phyloP scores from a whole-genome alignment of 306 rosid genomes.

The Purshia tridentata region DNA sequence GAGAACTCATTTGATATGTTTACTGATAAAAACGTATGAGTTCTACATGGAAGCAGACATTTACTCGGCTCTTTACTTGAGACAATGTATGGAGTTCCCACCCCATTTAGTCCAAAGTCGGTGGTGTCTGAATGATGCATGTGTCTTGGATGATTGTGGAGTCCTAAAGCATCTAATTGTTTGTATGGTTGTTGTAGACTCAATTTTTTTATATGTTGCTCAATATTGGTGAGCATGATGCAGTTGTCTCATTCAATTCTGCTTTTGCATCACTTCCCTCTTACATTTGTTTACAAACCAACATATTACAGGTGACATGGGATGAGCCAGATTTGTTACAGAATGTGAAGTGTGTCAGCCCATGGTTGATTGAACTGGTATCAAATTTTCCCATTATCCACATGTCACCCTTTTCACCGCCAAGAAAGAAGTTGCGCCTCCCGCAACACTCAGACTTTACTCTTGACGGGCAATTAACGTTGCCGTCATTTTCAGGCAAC shows the following conservation, averaged over 20 bases:
- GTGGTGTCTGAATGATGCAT: neutral
- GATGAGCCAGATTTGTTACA: constrained; percentile 98
- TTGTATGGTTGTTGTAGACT: neutral
- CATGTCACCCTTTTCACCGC: constrained; percentile 66
- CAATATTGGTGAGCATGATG: neutral
- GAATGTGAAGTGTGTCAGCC: constrained; percentile 94
- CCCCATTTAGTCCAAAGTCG: neutral
- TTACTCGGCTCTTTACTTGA: neutral
- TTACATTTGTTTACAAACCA: neutral
- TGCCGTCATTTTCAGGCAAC: constrained; percentile 71
- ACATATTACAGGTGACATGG: constrained; percentile 77
- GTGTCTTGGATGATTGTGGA: neutral
- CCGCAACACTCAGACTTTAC: constrained; percentile 60
- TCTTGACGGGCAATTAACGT: constrained; percentile 56
- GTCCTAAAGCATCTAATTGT: neutral
- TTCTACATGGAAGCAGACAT: neutral
- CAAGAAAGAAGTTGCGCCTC: constrained; percentile 83
- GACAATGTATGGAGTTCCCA: neutral
- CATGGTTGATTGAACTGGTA: constrained; percentile 91
- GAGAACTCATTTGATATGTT: neutral
- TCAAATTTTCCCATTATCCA: constrained; percentile 67
- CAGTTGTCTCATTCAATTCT: neutral
- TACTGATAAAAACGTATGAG: neutral
- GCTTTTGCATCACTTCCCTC: neutral
- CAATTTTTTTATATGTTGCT: neutral